Base-by-base conservation (phyloP, 495 filamentous ascomycete genomes). In the Hypoxylon fuscum region DNA sequence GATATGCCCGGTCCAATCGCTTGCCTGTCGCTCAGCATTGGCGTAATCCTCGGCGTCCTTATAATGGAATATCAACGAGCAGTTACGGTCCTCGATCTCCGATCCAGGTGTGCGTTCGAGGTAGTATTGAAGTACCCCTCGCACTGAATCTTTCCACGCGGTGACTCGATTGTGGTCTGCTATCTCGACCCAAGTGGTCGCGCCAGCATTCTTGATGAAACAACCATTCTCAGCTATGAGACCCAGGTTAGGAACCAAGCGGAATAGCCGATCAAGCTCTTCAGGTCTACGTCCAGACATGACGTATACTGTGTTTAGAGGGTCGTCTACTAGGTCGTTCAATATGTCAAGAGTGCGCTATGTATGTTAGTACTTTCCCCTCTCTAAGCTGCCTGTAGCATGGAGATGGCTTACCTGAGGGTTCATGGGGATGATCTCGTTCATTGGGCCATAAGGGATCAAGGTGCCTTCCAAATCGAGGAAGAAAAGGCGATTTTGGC, bases 221-320 rank as follows among this genome's bases (percentile, higher is more conserved):
- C 90, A 96, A 2, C 93, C 93, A 70, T 95, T 96, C 74, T 97
- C 93, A 10, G 93, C 92, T 61, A 97, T 94, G 12, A 96, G 78
- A 1, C 93, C 93, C 1, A 97, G 78, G 43, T 87, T 85, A 15
- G 88, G 85, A 2, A 96, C 87, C 42, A 87, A 79, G 22, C 85
- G 85, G 81, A 97, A 96, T 7, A 96, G 77, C 0, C 85, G 82
- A 59, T 96, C 93, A 35, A 97, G 88, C 68, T 97, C 92, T 68
- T 96, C 90, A 0, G 91, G 88, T 68, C 86, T 87, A 21, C 91
- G 85, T 11, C 90, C 87, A 35, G 90, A 94, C 92, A 96, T 97
- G 55, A 97, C 87, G 65, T 96, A 97, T 27, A 97, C 88, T n/a
- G 88, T 83, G 67, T 97, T 97, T 20, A 78, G 81, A 0, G 87